phyloP scores from a whole-genome alignment of 2,329 filamentous ascomycete genomes.

The Shiraia sp. region DNA sequence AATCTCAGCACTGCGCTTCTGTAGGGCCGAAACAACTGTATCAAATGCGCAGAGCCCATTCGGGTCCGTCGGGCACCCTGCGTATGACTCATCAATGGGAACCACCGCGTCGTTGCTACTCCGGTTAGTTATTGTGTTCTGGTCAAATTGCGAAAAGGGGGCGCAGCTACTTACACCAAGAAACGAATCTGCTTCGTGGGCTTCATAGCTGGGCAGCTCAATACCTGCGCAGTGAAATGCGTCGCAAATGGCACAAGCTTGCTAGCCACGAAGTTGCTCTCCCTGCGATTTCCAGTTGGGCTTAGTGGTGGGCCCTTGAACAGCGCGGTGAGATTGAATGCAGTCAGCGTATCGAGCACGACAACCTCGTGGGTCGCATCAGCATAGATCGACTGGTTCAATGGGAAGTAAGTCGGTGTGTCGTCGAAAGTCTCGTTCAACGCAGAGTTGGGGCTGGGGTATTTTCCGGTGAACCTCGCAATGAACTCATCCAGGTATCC shows the following conservation, averaged over 20 bases:
- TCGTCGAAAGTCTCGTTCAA: slow-evolving; percentile 44
- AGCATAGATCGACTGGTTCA: slow-evolving; percentile 50
- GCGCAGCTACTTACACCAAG: slow-evolving; percentile 35
- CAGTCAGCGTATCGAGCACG: slow-evolving; percentile 32
- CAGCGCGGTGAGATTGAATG: slow-evolving; percentile 36
- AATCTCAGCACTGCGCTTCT: slow-evolving; percentile 32
- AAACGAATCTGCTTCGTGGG: slow-evolving; percentile 35
- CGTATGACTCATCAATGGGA: slow-evolving; percentile 26
- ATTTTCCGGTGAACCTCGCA: slow-evolving; percentile 31
- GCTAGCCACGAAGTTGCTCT: slow-evolving; percentile 33
- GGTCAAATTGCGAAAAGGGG: background rate
- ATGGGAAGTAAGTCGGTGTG: slow-evolving; percentile 48
- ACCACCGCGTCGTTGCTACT: slow-evolving; percentile 36
- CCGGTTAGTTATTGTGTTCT: no score
- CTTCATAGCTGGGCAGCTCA: slow-evolving; percentile 23
- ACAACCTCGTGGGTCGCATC: slow-evolving; percentile 51
- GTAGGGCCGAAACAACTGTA: slow-evolving; percentile 29
- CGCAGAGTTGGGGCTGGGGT: slow-evolving; percentile 22
- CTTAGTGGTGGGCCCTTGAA: slow-evolving; percentile 32
- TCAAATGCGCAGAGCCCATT: slow-evolving; percentile 36
- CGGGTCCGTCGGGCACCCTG: slow-evolving; percentile 23
- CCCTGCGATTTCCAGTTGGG: slow-evolving; percentile 15
- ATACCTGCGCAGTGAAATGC: slow-evolving; percentile 34
- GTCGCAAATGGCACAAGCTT: slow-evolving; percentile 36
- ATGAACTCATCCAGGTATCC: slow-evolving; percentile 36